Evolutionary conservation across 805 yeast species (phyloP).

Genomic region (Pichia cabralensis): DNA sequence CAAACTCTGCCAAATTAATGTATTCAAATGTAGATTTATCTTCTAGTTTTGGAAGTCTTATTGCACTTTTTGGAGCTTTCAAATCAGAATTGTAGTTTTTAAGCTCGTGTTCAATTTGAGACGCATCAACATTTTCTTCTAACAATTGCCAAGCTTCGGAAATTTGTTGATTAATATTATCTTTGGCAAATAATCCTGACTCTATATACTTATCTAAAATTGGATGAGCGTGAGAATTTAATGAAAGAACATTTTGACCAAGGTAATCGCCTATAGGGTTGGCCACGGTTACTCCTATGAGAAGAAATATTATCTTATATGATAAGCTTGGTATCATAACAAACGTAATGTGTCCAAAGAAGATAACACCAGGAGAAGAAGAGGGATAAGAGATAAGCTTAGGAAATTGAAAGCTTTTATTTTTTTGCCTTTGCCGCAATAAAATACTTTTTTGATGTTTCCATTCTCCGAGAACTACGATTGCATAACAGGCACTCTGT

Average conservation of each 20-base stretch:
- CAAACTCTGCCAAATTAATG: constrained; percentile 9
- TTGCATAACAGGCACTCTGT: too few species aligned
- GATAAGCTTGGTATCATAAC: too few species aligned
- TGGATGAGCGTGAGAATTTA: not conserved
- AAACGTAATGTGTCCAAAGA: too few species aligned
- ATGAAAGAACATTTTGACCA: constrained; percentile 5
- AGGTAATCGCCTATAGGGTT: too few species aligned
- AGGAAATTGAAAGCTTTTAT: too few species aligned
- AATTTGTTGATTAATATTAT: constrained; percentile 2
- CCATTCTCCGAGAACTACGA: too few species aligned
- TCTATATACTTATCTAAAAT: constrained; percentile 6
- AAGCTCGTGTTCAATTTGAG: constrained; percentile 1
- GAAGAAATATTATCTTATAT: too few species aligned
- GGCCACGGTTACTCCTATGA: too few species aligned
- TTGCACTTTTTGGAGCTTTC: constrained; percentile 3
- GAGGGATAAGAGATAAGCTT: too few species aligned
- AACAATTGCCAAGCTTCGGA: constrained; percentile 8
- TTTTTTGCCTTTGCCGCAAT: too few species aligned
- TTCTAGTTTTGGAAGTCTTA: not conserved
- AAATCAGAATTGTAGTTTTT: constrained; percentile 1
- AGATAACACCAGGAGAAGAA: too few species aligned
- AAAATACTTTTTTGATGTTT: too few species aligned
- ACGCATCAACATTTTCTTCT: constrained; percentile 4
- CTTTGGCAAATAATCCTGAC: constrained; percentile 5
- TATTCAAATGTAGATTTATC: constrained; percentile 1